phyloP scores from a whole-genome alignment of 306 rosid genomes.

The Sophora flavescens region DNA sequence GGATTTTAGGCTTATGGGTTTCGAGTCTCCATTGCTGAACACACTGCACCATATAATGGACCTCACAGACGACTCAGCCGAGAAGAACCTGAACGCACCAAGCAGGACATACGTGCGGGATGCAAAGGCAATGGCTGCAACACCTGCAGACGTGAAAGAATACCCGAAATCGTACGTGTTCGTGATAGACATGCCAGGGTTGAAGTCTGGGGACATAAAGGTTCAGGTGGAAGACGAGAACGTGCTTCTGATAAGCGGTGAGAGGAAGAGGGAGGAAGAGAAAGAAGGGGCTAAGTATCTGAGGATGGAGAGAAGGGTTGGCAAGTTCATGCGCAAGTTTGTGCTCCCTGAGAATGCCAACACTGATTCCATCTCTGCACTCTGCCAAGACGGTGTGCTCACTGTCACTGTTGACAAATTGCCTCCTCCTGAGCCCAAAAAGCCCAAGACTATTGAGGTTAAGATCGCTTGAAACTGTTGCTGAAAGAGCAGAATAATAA shows the following conservation, averaged over 20 bases:
- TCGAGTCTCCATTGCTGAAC: conserved; percentile 70
- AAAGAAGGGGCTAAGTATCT: conserved; percentile 75
- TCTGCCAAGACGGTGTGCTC: conserved; percentile 86
- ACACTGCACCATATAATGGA: conserved; percentile 73
- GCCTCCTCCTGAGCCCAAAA: conserved; percentile 96
- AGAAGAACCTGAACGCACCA: conserved; percentile 68
- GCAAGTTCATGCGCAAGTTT: conserved; percentile 89
- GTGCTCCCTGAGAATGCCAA: conserved; percentile 87
- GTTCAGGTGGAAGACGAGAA: conserved; percentile 93
- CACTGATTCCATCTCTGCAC: conserved; percentile 64
- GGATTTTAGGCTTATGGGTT: conserved; percentile 76
- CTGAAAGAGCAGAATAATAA: not conserved
- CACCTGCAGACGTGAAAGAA: conserved; percentile 90
- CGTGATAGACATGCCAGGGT: conserved; percentile 92
- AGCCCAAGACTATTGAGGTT: conserved; percentile 83
- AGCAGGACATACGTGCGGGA: conserved; percentile 74
- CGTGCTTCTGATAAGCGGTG: conserved; percentile 76
- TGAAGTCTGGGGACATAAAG: conserved; percentile 83
- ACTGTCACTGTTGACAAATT: conserved; percentile 78
- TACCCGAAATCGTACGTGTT: conserved; percentile 67
- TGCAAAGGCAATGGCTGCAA: conserved; percentile 88
- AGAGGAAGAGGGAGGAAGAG: conserved; percentile 93
- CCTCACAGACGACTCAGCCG: conserved; percentile 51
- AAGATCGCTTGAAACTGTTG: conserved; percentile 56
- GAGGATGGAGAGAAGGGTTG: conserved; percentile 92